Evolutionary conservation across 345 rosid species (phyloP).

Genomic region (Boechera retrofracta): DNA sequence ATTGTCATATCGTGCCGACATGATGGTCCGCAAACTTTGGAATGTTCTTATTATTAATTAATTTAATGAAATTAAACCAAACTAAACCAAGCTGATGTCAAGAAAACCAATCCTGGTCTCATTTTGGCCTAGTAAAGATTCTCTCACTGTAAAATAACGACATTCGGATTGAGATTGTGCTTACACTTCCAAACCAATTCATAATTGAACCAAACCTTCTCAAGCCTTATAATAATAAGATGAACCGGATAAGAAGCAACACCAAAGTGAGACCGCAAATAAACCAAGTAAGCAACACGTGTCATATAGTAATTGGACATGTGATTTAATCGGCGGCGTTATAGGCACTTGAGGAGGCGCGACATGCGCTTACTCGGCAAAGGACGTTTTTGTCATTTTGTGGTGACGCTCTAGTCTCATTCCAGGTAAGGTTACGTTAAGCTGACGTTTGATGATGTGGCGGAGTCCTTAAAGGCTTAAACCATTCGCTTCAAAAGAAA

Average conservation of each 20-base stretch:
- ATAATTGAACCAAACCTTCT: background rate
- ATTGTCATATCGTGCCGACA: conserved; percentile 36
- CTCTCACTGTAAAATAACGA: too few relatives aligned
- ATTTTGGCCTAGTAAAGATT: background rate
- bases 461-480: background rate
- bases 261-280: background rate
- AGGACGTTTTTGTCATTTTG: conserved; percentile 21
- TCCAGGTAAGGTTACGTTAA: background rate
- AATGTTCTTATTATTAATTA: conserved; percentile 17
- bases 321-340: conserved; percentile 9
- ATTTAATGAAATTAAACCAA: background rate
- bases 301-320: background rate
- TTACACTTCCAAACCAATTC: background rate
- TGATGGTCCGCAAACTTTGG: conserved; percentile 35
- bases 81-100: background rate
- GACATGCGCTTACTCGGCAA: conserved; percentile 20
- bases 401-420: conserved; percentile 9
- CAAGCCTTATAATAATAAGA: background rate
- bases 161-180: background rate
- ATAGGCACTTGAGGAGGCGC: conserved; percentile 30
- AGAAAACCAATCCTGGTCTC: background rate
- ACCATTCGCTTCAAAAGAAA: conserved; percentile 6
- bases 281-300: conserved; percentile 12
- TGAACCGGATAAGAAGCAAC: conserved; percentile 19
- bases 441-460: conserved; percentile 28